A percentile compares a stretch with the other conserved stretches of the same genome.
These are phyloP conservation scores for Monosporascus ibericus DNA, from an alignment of 2,329 filamentous ascomycete species.

Conservation along the genomic window DNA sequence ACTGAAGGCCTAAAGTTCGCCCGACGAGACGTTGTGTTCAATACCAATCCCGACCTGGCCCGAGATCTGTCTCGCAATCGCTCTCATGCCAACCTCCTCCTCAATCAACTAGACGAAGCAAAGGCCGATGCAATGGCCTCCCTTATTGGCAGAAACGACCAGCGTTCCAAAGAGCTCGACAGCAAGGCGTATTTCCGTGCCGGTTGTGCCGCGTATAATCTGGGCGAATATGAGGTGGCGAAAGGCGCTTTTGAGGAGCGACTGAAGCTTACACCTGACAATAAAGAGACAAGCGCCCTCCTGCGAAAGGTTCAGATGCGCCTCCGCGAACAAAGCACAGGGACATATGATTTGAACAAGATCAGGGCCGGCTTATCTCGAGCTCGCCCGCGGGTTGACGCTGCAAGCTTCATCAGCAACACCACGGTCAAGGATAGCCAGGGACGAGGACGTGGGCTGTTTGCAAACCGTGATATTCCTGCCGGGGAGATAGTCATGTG, in stretches of 20 bases:
- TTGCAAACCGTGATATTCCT: constrained; percentile 25
- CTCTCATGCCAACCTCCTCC: constrained; percentile 25
- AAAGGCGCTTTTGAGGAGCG: constrained; percentile 18
- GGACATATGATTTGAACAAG: constrained; percentile 16
- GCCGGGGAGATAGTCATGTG: constrained; percentile 30
- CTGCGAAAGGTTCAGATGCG: constrained; percentile 15
- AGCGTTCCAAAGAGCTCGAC: constrained; percentile 16
- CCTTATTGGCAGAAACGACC: constrained; percentile 12
- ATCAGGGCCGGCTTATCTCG: constrained; percentile 16
- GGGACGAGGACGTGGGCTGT: constrained; percentile 29
- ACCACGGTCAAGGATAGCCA: constrained; percentile 22
- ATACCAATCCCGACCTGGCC: constrained; percentile 8
- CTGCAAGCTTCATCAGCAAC: constrained; percentile 20
- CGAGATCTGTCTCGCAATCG: constrained; percentile 28
- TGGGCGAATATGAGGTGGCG: constrained; percentile 19
- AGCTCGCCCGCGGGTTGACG: constrained; percentile 23
- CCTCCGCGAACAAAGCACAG: constrained; percentile 17
- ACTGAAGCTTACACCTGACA: constrained; percentile 16
- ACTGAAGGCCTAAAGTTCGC: constrained; percentile 16
- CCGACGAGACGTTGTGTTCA: constrained; percentile 1
- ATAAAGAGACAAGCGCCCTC: constrained; percentile 11
- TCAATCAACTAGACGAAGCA: constrained; percentile 26
- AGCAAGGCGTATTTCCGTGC: constrained; percentile 28
- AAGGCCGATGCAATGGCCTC: constrained; percentile 24
- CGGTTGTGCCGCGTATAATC: constrained; percentile 23